phyloP scores from a whole-genome alignment of 2,329 filamentous ascomycete genomes.

The Verticillium albo-atrum region DNA sequence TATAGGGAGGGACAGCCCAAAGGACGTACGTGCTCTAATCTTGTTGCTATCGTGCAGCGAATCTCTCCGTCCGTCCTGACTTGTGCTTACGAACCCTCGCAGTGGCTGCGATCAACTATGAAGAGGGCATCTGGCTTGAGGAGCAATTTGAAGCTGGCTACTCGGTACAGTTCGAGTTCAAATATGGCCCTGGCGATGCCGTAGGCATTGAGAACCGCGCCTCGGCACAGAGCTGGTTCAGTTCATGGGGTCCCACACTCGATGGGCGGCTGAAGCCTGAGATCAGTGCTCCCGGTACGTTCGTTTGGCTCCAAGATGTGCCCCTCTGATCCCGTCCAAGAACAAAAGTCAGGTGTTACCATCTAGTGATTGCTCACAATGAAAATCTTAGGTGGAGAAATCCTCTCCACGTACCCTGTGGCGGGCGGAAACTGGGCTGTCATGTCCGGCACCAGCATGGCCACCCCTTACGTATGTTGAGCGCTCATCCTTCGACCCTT shows the following conservation, averaged over 20 bases:
- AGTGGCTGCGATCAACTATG: slow-evolving; percentile 3
- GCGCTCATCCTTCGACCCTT: too few relatives aligned
- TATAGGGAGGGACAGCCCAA: slow-evolving; percentile 2
- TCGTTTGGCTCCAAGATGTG: not conserved
- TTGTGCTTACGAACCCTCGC: not conserved
- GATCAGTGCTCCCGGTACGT: slow-evolving; percentile 46
- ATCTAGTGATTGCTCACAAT: too few relatives aligned
- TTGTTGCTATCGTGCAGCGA: too few relatives aligned
- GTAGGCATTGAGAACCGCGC: not conserved
- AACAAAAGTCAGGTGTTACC: too few relatives aligned
- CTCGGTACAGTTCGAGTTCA: not conserved
- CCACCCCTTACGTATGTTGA: slow-evolving; percentile 34
- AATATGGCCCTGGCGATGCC: not conserved
- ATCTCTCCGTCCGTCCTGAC: too few relatives aligned
- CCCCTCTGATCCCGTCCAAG: too few relatives aligned
- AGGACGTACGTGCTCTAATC: not conserved
- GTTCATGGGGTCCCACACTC: slow-evolving; percentile 57
- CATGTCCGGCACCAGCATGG: slow-evolving; percentile 57
- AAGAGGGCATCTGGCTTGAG: slow-evolving; percentile 4
- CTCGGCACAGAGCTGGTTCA: slow-evolving; percentile 35
- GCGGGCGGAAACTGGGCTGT: slow-evolving; percentile 26
- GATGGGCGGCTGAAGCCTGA: slow-evolving; percentile 54
- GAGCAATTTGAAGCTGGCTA: slow-evolving; percentile 1
- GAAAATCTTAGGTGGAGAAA: slow-evolving; percentile 42
- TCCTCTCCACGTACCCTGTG: slow-evolving; percentile 52